Base-by-base conservation (phyloP, 1,139 yeast genomes). In the Suhomyces chickasaworum region DNA sequence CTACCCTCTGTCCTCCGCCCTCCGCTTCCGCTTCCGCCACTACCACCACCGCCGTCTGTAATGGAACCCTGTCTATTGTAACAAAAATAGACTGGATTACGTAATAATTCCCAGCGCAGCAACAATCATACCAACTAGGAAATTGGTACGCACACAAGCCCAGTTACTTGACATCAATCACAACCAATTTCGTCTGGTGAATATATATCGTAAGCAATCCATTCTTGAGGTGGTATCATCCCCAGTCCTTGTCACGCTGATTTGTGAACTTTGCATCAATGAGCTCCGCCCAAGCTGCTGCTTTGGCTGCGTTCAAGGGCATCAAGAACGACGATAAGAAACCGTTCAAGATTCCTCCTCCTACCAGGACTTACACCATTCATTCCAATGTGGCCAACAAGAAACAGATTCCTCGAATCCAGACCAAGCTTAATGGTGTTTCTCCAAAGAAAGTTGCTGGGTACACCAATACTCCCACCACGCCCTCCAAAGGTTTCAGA, bases 261-360 rank as follows among this genome's bases (percentile, higher is more conserved):
- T 29, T 17, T 13, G 32, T 29, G 32, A 29, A 29, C 17, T 4
- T 29, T 13, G 16, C 32, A 13, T 18, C 22, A 21, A 46, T 46
- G 46, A 39, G 46, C 31, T 51, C 53, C 12, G 57, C 60, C 40
- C 62, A 56, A 7, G 62, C 62, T 9, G 62, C 62, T 17, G 62
- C 62, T 20, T 40, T 58, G 48, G 60, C 60, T 10, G 62, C 62
- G 15, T 58, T 58, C 45, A 54, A 53, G 42, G 58, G 56, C 37
- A 44, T 48, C 33, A 48, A 45, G 39, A 46, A 46, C 27, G 46
- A 46, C 30, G 46, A 46, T 35, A 48, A 48, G 37, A 44, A 42
- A 37, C 46, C 16, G 38, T 46, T 46, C 46, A 46, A 41, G 30
- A 42, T 44, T 31, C 47, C 48, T 21, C 34, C 41, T 4, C 38